phyloP scores from a whole-genome alignment of 1,284 basidiomycete genomes.

The Papiliotrema fonsecae region DNA sequence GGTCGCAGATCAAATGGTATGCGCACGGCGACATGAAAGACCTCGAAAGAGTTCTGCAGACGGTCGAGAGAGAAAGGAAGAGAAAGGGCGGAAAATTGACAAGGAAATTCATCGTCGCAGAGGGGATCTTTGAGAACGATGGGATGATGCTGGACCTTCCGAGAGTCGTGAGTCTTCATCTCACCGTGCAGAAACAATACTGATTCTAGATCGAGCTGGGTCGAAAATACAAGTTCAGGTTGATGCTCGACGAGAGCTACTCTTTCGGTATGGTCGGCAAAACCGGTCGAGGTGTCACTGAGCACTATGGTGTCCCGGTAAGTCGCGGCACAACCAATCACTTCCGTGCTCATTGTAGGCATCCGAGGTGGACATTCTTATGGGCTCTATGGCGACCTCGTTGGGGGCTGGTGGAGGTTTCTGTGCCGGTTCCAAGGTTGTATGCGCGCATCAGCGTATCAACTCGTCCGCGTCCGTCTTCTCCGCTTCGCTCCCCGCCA shows the following conservation, averaged over 20 bases:
- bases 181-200: not conserved
- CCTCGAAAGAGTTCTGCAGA: slow-evolving; percentile 79
- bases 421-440: slow-evolving; percentile 80
- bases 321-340: slow-evolving; percentile 30
- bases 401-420: slow-evolving; percentile 87
- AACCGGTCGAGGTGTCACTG: slow-evolving; percentile 90
- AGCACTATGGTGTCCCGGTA: slow-evolving; percentile 85
- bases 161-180: slow-evolving; percentile 75
- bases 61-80: slow-evolving; percentile 79
- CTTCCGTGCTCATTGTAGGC: slow-evolving; percentile 34
- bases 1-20: slow-evolving; percentile 89
- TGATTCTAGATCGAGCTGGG: slow-evolving; percentile 77
- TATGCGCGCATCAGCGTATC: slow-evolving; percentile 93
- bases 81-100: slow-evolving; percentile 78
- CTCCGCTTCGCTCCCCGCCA: slow-evolving; percentile 88
- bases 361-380: slow-evolving; percentile 54
- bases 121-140: slow-evolving; percentile 94
- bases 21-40: slow-evolving; percentile 92
- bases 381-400: slow-evolving; percentile 79
- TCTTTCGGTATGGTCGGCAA: slow-evolving; percentile 90
- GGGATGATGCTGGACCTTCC: slow-evolving; percentile 88
- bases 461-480: slow-evolving; percentile 95
- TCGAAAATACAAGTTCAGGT: slow-evolving; percentile 88
- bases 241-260: slow-evolving; percentile 90
- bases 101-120: slow-evolving; percentile 91